Percentiles rank a stretch among this genome's conserved stretches.
phyloP scores from a whole-genome alignment of 2,329 filamentous ascomycete genomes.

The Xylaria sp. region DNA sequence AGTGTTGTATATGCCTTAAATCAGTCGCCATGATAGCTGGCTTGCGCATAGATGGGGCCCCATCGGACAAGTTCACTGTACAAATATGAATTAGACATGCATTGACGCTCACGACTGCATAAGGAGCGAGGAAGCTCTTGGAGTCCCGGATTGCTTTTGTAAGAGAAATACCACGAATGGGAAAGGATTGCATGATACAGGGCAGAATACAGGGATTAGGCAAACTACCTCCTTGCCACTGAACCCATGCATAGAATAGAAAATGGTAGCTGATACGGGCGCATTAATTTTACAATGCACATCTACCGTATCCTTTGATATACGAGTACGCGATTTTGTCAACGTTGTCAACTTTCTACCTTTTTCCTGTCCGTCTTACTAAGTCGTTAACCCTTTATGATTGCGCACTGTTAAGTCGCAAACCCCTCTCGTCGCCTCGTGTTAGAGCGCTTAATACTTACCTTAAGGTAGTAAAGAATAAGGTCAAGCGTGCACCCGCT shows the following conservation, averaged over 20 bases:
- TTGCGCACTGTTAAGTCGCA: not conserved
- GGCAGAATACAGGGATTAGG: conserved; percentile 5
- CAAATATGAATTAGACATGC: conserved; percentile 36
- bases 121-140: conserved; percentile 28
- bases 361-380: not conserved
- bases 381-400: not conserved
- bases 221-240: conserved; percentile 2
- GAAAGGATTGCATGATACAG: conserved; percentile 32
- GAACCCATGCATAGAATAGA: conserved; percentile 3
- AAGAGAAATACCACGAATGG: conserved; percentile 34
- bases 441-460: not conserved
- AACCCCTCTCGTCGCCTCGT: not conserved
- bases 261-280: conserved; percentile 15
- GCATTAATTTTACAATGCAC: conserved; percentile 2
- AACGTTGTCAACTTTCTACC: not conserved
- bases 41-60: conserved; percentile 1
- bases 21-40: not conserved
- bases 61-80: conserved; percentile 29
- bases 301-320: not conserved
- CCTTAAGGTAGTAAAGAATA: not conserved
- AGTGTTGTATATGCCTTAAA: conserved; percentile 31
- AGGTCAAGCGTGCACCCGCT: not conserved
- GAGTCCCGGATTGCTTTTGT: conserved; percentile 36
- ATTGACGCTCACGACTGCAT: conserved; percentile 36
- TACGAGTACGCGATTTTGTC: not conserved